Evolutionary conservation across 805 yeast genomes (phyloP), one percentile per base, ranked within the genome.

Genomic region (Candida peoriensis): DNA sequence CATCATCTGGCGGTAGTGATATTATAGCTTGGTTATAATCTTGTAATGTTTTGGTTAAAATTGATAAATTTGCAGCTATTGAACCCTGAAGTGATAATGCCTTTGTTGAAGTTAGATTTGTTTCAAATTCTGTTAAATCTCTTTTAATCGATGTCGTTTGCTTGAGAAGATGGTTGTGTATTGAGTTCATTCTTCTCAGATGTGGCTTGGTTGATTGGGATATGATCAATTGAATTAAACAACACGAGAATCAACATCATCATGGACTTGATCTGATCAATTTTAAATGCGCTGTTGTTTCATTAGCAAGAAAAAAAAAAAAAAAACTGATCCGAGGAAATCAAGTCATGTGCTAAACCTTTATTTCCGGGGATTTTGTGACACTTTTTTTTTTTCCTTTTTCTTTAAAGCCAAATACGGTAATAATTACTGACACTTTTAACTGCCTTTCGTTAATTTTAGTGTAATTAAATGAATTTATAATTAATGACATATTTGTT

Each of bases 101-200:
- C 1, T 94, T 73, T 4, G 78, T 70, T n/a, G n/a, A n/a, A 12
- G 75, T 68, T 8, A 85, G 68, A 41, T 81, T 76, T 30, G 68
- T 63, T 50, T 81, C 89, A 45, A 90, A 80, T 34, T 65, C 60
- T 14, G 72, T 66, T 32, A 90, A 60, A 48, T 88, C 96, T 41
- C 74, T 73, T 39, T 78, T 73, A 34, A 90, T 62, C 19, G 78
- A 68, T 48, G 76, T 85, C 20, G 87, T 76, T 59, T 89, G 96
- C 58, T 86, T 87, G 36, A 83, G 69, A 8, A 95, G 96, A 58
- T 86, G 95, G 61, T 86, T 90, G 63, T 81, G 87, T 34, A 89
- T 67, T 19, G 95, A 79, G 61, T 88, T 89, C 97, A 20, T 20
- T 20, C 22, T 13, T 15, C 7, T 3, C 28, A 7, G 19, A 9